Conservation (phyloP, 1,284 basidiomycete species). For the Boletus hoseneyae region DNA sequence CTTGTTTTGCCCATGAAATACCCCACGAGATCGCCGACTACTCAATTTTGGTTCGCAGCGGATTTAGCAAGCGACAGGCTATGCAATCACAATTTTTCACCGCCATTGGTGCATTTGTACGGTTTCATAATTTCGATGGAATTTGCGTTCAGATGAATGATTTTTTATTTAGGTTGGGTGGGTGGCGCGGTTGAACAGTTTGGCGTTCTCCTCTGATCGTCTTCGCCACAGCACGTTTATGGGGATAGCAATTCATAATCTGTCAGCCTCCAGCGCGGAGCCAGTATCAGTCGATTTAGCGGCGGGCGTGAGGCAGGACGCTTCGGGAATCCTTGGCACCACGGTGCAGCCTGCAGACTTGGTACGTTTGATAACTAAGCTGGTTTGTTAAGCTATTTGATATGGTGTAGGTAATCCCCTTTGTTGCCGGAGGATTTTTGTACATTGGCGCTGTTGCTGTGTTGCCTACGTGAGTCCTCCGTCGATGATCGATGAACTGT, state of each 20-base stretch:
- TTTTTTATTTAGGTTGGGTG: conserved; percentile 51
- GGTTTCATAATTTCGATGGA: conserved; percentile 13
- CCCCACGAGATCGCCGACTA: conserved; percentile 92
- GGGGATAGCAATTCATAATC: conserved; percentile 81
- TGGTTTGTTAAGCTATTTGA: conserved; percentile 13
- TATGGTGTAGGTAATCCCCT: conserved; percentile 73
- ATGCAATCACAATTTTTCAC: conserved; percentile 91
- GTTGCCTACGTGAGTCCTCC: conserved; percentile 70
- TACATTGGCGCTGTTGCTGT: conserved; percentile 91
- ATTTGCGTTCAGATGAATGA: conserved; percentile 7
- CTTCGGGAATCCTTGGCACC: conserved; percentile 76
- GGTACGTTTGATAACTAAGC: conserved; percentile 43
- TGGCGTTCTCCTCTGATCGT: conserved; percentile 5
- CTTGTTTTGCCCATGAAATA: conserved; percentile 90
- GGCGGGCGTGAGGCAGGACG: conserved; percentile 66
- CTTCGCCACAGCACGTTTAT: conserved; percentile 68
- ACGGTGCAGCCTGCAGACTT: conserved; percentile 74
- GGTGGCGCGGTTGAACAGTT: conserved; percentile 20
- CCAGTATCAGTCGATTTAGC: conserved; percentile 54
- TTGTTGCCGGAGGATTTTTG: conserved; percentile 89
- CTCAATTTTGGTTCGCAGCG: conserved; percentile 83
- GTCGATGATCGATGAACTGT: conserved; percentile 8
- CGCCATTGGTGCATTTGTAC: conserved; percentile 83
- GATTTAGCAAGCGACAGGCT: conserved; percentile 84
- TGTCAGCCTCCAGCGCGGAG: conserved; percentile 48